Conservation (phyloP, 495 filamentous ascomycete genomes). For the Eremomyces bilateralis region DNA sequence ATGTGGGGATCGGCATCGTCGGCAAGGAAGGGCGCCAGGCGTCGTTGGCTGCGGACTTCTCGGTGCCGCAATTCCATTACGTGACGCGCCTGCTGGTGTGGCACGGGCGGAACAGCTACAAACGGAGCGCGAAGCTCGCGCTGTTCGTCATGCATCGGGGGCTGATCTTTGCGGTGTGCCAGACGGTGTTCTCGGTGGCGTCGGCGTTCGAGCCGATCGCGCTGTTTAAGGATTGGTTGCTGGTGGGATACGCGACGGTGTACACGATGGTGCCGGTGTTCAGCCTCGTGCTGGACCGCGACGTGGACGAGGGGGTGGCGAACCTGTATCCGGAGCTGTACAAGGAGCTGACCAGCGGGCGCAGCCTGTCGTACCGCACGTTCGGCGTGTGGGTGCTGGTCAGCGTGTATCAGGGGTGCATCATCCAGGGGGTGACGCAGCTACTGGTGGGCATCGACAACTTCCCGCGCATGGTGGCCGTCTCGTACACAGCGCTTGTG, state of each 20-base stretch:
- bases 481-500: conserved; percentile 80
- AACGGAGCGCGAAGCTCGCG: conserved; percentile 80
- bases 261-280: conserved; percentile 93
- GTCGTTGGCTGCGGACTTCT: conserved; percentile 86
- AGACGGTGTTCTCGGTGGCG: conserved; percentile 93
- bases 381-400: conserved; percentile 97
- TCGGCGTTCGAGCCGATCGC: conserved; percentile 79
- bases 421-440: conserved; percentile 86
- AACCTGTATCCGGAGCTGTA: conserved; percentile 96
- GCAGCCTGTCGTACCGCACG: conserved; percentile 68
- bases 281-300: conserved; percentile 84
- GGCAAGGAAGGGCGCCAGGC: conserved; percentile 96
- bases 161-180: conserved; percentile 81
- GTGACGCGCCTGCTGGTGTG: conserved; percentile 94
- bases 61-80: conserved; percentile 82
- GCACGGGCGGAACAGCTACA: conserved; percentile 95
- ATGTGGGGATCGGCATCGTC: conserved; percentile 93
- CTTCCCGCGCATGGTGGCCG: conserved; percentile 49
- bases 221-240: conserved; percentile 88
- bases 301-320: conserved; percentile 80
- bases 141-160: conserved; percentile 98
- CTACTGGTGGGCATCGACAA: conserved; percentile 33
- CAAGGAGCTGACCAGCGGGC: conserved; percentile 74
- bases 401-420: conserved; percentile 79
- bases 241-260: conserved; percentile 90